These are phyloP conservation scores for Sugiyamaella castrensis DNA, from an alignment of 1,139 yeast species.

Conservation along the genomic window DNA sequence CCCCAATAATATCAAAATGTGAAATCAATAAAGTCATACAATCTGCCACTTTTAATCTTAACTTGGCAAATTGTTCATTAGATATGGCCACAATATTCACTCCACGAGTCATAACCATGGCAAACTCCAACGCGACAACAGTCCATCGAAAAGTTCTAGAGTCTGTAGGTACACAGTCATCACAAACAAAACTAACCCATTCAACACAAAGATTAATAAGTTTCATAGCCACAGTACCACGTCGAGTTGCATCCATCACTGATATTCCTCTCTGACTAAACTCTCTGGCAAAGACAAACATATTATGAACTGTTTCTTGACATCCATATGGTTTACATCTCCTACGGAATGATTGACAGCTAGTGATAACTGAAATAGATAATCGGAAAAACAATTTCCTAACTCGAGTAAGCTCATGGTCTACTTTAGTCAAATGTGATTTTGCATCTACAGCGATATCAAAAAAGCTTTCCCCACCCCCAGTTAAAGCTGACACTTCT, in stretches of 20 bases:
- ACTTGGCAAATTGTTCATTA: slow-evolving; percentile 68
- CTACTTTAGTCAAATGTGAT: slow-evolving; percentile 72
- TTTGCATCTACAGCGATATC: slow-evolving; percentile 56
- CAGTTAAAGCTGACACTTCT: slow-evolving; percentile 47
- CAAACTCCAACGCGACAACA: slow-evolving; percentile 90
- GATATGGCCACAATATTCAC: slow-evolving; percentile 78
- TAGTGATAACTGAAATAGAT: slow-evolving; percentile 63
- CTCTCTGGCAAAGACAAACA: slow-evolving; percentile 80
- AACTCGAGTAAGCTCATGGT: slow-evolving; percentile 66
- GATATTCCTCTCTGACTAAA: slow-evolving; percentile 71
- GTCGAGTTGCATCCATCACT: slow-evolving; percentile 60
- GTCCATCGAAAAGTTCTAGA: slow-evolving; percentile 93
- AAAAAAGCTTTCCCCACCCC: slow-evolving; percentile 46
- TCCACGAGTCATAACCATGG: slow-evolving; percentile 92
- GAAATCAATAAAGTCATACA: slow-evolving; percentile 92
- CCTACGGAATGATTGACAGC: slow-evolving; percentile 54
- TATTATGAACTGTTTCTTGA: slow-evolving; percentile 74
- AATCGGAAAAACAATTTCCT: slow-evolving; percentile 68
- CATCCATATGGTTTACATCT: slow-evolving; percentile 43
- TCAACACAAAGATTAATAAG: slow-evolving; percentile 76
- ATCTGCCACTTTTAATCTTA: slow-evolving; percentile 85
- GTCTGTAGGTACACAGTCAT: slow-evolving; percentile 92
- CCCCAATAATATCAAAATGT: slow-evolving; percentile 98
- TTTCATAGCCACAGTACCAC: slow-evolving; percentile 67
- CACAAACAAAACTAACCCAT: slow-evolving; percentile 91